Base-by-base conservation (phyloP, 257 asterid genomes). In the Solanum stenotomum region DNA sequence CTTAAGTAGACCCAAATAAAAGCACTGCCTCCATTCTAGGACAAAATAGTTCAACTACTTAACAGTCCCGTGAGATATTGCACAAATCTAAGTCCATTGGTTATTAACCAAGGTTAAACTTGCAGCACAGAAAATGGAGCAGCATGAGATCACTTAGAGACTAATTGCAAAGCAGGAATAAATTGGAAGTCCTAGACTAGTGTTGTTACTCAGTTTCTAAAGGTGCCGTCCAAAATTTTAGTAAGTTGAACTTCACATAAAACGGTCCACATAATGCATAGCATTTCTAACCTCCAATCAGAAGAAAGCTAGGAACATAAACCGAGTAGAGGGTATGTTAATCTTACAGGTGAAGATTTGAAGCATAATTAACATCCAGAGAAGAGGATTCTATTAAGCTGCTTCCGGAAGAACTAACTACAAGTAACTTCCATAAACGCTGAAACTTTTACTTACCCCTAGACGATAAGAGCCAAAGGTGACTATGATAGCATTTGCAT, bases 391-490 rank as follows among this genome's bases (percentile, higher is more conserved):
- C 49, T 74, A 74, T 72, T 74, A 34, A 74, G 81, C 29, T 34
- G 46, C 46, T 74, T 34, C 14, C 2, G 46, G 29, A 12, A 76
- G 56, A 76, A 76, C 22, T 38, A 76, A 76, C 31, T 37, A 76
- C 56, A 11, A 25, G 33, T 22, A 76, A 74, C 0, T 76, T 76
- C 83, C 46, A 74, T 34, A 37, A 76, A 38, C 6, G 49, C 61
- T 56, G 22, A 85, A 40, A 86, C 71, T 2, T 31, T 15, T 70
- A 86, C 92, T 44, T 91, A 91, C 93, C 85, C 93, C 93, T 68
- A 91, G 79, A n/a, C 91, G 91, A 44, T 90, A 91, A 87, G 93
- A 91, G 67, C 93, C 93, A 77, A 89, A 91, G 23, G 93, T 91
- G 75, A 90, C 89, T 90, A 91, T 90, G 89, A 90, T 87, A 75